A percentile compares a stretch with the other conserved stretches of the same genome.
Conservation (phyloP, 2,329 filamentous ascomycete genomes). For the Aureobasidium lini region DNA sequence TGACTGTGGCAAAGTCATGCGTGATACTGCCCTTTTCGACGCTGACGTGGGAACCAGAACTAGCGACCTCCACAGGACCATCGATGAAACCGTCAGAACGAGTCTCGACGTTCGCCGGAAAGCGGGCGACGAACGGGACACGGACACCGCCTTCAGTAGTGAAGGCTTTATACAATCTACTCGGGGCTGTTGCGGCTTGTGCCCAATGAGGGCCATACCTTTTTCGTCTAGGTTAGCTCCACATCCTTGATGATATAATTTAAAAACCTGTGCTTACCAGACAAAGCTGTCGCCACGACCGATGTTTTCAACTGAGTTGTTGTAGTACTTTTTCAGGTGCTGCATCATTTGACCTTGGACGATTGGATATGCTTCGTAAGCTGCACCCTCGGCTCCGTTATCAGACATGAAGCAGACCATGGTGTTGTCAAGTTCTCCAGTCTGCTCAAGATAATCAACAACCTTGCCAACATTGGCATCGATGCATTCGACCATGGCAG, state of each 20-base stretch:
- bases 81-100: constrained; percentile 30
- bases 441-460: constrained; percentile 47
- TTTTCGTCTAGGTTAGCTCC: no score
- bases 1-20: constrained; percentile 42
- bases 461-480: constrained; percentile 55
- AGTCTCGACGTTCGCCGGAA: constrained; percentile 20
- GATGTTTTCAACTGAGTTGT: constrained; percentile 52
- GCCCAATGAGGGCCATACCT: constrained; percentile 51
- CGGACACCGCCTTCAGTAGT: constrained; percentile 45
- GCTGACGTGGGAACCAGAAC: constrained; percentile 9
- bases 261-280: constrained; percentile 30
- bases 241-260: no score
- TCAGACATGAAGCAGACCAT: constrained; percentile 58
- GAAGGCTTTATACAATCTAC: constrained; percentile 40
- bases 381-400: constrained; percentile 55
- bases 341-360: constrained; percentile 47
- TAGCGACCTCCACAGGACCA: constrained; percentile 37
- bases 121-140: constrained; percentile 44
- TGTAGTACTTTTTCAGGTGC: constrained; percentile 50
- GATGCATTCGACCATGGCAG: constrained; percentile 57
- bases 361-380: constrained; percentile 52
- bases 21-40: constrained; percentile 34
- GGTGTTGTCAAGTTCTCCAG: constrained; percentile 55
- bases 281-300: constrained; percentile 51
- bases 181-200: constrained; percentile 46